Evolutionary conservation across 1,139 yeast species (phyloP).

Genomic region (Debaryomyces nepalensis): DNA sequence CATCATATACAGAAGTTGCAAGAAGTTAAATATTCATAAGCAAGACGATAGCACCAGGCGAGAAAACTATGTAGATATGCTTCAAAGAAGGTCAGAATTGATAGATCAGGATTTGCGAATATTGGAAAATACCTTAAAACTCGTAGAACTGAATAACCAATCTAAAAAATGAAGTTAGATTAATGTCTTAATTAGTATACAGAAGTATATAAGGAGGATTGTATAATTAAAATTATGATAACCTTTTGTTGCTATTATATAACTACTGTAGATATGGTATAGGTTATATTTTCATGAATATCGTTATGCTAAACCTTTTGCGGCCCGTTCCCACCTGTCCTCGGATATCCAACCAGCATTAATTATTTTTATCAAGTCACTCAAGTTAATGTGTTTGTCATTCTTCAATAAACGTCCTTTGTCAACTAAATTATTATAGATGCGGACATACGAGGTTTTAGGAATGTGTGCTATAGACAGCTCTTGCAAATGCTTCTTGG

Average conservation of each 20-base stretch:
- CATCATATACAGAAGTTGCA: constrained; percentile 24
- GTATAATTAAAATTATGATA: too few relatives aligned
- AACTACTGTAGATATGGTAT: background rate
- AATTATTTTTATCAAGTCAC: constrained; percentile 61
- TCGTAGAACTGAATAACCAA: constrained; percentile 20
- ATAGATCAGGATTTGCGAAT: constrained; percentile 54
- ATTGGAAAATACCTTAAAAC: constrained; percentile 41
- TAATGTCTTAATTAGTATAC: constrained; percentile 18
- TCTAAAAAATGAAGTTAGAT: background rate
- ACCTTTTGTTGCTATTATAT: too few relatives aligned
- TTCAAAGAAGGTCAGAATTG: constrained; percentile 48
- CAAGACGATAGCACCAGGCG: background rate
- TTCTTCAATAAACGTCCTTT: constrained; percentile 57
- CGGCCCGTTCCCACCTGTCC: constrained; percentile 66
- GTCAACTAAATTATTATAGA: constrained; percentile 61
- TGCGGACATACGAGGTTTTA: constrained; percentile 54
- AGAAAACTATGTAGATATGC: constrained; percentile 24
- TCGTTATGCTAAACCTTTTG: constrained; percentile 44
- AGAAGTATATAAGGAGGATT: background rate
- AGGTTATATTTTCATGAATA: background rate
- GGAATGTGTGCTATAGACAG: constrained; percentile 45
- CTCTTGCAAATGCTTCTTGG: constrained; percentile 23
- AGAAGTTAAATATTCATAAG: constrained; percentile 17
- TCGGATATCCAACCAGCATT: constrained; percentile 74
- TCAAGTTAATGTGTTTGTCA: constrained; percentile 58